A percentile compares a stretch with the other conserved stretches of the same genome.
These are phyloP conservation scores for Pseudogymnoascus sp. DNA, from an alignment of 2,329 filamentous ascomycete genomes.

Conservation along the genomic window DNA sequence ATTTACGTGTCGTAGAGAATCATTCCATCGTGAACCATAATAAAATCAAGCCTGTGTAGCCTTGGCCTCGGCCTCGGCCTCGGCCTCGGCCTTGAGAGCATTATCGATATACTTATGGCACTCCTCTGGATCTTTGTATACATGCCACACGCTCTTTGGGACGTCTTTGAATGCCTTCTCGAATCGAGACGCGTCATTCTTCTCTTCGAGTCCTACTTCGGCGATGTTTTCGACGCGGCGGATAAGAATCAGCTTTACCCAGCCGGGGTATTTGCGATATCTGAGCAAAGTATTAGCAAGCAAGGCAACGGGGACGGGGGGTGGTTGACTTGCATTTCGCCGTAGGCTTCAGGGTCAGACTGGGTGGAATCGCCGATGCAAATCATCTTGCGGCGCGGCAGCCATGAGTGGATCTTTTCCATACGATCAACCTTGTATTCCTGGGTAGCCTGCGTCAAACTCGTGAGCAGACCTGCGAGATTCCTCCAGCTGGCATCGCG, in stretches of 20 bases:
- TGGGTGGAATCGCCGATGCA: constrained; percentile 88
- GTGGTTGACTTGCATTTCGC: constrained; percentile 55
- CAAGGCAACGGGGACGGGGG: not conserved
- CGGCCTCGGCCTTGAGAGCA: constrained; percentile 2
- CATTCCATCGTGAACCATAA: constrained; percentile 3
- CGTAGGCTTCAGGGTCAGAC: constrained; percentile 84
- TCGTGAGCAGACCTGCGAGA: constrained; percentile 68
- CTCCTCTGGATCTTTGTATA: constrained; percentile 73
- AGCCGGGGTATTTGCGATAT: constrained; percentile 59
- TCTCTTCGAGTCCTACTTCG: constrained; percentile 60
- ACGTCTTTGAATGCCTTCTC: constrained; percentile 74
- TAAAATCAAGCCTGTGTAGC: not conserved
- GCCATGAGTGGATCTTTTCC: constrained; percentile 67
- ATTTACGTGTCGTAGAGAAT: not conserved
- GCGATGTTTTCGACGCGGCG: constrained; percentile 73
- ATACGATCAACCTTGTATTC: constrained; percentile 81
- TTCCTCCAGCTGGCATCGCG: constrained; percentile 84
- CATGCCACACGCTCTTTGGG: constrained; percentile 64
- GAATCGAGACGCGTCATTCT: constrained; percentile 69
- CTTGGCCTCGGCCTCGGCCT: not conserved
- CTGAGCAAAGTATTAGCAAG: constrained; percentile 29
- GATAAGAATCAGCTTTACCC: constrained; percentile 80
- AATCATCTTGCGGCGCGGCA: constrained; percentile 72
- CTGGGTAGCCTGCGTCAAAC: constrained; percentile 72
- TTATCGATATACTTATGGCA: constrained; percentile 38